Base-by-base conservation (phyloP, 139 green algal genomes). In the Tetraselmis striata region DNA sequence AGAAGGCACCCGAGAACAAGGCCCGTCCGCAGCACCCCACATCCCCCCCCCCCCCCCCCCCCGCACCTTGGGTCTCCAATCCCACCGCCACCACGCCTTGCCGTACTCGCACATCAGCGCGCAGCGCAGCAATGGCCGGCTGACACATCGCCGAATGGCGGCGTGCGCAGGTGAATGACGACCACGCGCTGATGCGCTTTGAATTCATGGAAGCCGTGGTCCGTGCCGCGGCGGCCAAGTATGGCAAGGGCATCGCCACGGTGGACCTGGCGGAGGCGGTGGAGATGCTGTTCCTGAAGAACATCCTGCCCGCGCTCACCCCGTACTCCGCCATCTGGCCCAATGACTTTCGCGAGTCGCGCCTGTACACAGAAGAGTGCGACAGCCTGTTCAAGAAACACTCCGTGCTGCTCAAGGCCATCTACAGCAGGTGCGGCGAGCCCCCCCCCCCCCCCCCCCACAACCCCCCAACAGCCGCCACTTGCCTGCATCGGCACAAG, bases 331-430 rank as follows among this genome's bases (percentile, higher is more conserved):
- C 59, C 0, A 75, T 88, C 11, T 30, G 83, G 30, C 77, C 83
- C 82, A 95, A 96, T 74, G 80, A 88, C 77, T 96, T 95, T 90
- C 83, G 92, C 26, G 88, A 28, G 1, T 45, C 81, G 24, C 84
- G 92, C 22, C 88, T 96, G 32, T 95, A 96, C 89, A 88, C 79
- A 1, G 92, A 96, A 83, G 90, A 94, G 78, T 85, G 91, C 45
- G 88, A 90, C 75, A 28, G 81, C 27, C 30, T 89, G 22, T 76
- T 87, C 28, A 86, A 90, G 79, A 83, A 84, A 59, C 27, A 86
- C 29, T 25, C 31, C 31, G 78, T 87, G n/a, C 59, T 93, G 84
- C 84, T 94, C 31, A 93, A 92, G 87, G 88, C 87, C 32, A 79
- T 94, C 0, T 94, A 94, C 86, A 88, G 81, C 27, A 67, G 74